Percentiles rank a stretch among this genome's conserved stretches.
Evolutionary conservation across 108 stramenopile species (phyloP).

Genomic region (Nitzschia putrida): DNA sequence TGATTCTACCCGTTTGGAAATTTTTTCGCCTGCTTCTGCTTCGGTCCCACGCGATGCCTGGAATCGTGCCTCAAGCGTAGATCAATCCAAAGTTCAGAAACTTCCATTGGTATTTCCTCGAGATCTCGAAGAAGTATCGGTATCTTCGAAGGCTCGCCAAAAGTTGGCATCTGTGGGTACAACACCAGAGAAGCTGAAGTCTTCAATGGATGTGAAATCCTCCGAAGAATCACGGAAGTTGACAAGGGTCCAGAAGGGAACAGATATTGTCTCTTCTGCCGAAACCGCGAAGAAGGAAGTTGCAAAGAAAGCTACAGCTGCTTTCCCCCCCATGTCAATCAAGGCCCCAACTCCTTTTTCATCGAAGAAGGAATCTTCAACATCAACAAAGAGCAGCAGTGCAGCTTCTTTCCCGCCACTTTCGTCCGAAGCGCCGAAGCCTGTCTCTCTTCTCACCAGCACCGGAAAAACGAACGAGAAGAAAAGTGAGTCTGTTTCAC

Average conservation of each 20-base stretch:
- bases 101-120: conserved; percentile 33
- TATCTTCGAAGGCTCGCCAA: conserved; percentile 52
- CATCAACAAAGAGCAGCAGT: not conserved
- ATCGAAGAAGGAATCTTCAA: not conserved
- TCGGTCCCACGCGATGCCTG: conserved; percentile 29
- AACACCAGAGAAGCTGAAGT: conserved; percentile 67
- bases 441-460: conserved; percentile 13
- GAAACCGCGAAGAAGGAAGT: no score
- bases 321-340: conserved; percentile 41
- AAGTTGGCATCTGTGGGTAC: conserved; percentile 72
- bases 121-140: conserved; percentile 52
- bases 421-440: conserved; percentile 19
- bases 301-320: conserved; percentile 4
- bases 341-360: conserved; percentile 45
- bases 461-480: not conserved
- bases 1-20: not conserved
- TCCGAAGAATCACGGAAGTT: no score
- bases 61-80: conserved; percentile 38
- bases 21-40: conserved; percentile 38
- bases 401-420: conserved; percentile 11
- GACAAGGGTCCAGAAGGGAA: no score
- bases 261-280: no score
- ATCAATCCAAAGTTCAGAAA: conserved; percentile 15
- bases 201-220: conserved; percentile 39
- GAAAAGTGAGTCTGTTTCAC: no score